Percentiles rank a stretch among this genome's conserved stretches.
Evolutionary conservation across 495 filamentous ascomycete species (phyloP).

Genomic region (Aspergillus sclerotiicarbonarius): DNA sequence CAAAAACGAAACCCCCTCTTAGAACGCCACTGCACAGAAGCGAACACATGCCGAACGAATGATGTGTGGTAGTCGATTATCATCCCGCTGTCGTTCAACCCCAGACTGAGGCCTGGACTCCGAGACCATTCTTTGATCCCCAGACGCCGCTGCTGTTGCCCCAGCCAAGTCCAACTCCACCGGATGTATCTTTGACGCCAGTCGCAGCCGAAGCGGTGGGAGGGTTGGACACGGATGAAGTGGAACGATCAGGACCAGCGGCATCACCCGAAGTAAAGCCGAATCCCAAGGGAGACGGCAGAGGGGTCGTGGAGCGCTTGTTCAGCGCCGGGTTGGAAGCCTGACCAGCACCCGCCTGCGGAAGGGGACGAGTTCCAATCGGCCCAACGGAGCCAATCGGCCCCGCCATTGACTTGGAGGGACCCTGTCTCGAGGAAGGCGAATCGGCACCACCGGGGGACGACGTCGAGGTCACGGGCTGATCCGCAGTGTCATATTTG

Average conservation of each 20-base stretch:
- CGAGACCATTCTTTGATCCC: conserved; percentile 68
- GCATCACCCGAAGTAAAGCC: conserved; percentile 63
- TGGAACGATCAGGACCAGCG: conserved; percentile 55
- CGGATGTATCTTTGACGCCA: conserved; percentile 47
- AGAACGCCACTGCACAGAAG: conserved; percentile 28
- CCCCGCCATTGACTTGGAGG: conserved; percentile 49
- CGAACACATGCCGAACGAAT: conserved; percentile 22
- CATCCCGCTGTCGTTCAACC: conserved; percentile 47
- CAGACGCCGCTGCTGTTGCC: conserved; percentile 69
- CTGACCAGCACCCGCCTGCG: conserved; percentile 45
- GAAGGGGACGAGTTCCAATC: conserved; percentile 83
- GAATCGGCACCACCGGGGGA: conserved; percentile 89
- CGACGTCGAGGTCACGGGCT: conserved; percentile 83
- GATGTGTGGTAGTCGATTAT: neutral
- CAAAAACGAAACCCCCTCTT: conserved; percentile 23
- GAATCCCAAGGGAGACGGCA: conserved; percentile 80
- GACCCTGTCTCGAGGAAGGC: conserved; percentile 63
- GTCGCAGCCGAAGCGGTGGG: conserved; percentile 30
- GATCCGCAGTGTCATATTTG: conserved; percentile 62
- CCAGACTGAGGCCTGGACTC: conserved; percentile 76
- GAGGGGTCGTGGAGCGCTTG: conserved; percentile 86
- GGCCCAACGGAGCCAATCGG: conserved; percentile 74
- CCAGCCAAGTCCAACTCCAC: conserved; percentile 63
- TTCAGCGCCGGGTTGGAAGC: conserved; percentile 63
- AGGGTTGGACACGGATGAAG: conserved; percentile 59